Evolutionary conservation across 352 stramenopile genomes (phyloP).

Genomic region (Globisporangium alternatum): DNA sequence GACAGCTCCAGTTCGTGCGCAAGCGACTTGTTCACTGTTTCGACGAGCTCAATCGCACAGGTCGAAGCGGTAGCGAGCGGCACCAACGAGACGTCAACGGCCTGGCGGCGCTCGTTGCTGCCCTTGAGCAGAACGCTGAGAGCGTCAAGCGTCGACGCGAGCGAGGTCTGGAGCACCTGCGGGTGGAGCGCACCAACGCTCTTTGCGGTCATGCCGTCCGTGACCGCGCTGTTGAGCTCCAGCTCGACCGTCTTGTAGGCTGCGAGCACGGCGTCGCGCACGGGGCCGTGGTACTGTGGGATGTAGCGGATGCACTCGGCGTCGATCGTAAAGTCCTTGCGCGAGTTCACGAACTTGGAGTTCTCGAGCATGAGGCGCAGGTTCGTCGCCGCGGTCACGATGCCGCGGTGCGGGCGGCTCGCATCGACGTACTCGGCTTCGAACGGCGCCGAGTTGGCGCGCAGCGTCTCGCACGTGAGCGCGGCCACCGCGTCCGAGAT

Average conservation of each 20-base stretch:
- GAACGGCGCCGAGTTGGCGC: conserved; percentile 67
- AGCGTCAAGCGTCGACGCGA: conserved; percentile 51
- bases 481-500: conserved; percentile 75
- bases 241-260: conserved; percentile 71
- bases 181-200: conserved; percentile 45
- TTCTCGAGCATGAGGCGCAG: conserved; percentile 87
- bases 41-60: conserved; percentile 52
- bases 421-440: conserved; percentile 82
- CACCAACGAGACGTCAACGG: conserved; percentile 17
- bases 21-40: conserved; percentile 36
- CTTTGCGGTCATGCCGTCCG: conserved; percentile 17
- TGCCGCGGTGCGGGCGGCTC: conserved; percentile 80
- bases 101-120: conserved; percentile 45
- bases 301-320: conserved; percentile 54
- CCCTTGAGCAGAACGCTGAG: conserved; percentile 57
- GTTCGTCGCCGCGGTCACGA: conserved; percentile 80
- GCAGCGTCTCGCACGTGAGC: conserved; percentile 78
- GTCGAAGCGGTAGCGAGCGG: conserved; percentile 22
- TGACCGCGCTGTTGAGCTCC: conserved; percentile 60
- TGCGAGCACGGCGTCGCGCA: conserved; percentile 57
- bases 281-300: conserved; percentile 83
- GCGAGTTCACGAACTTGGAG: conserved; percentile 79
- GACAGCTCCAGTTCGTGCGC: conserved; percentile 45
- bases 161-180: conserved; percentile 58
- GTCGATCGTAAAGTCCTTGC: conserved; percentile 32